These are phyloP conservation scores for Endocalyx cinctus DNA, from an alignment of 2,329 filamentous ascomycete genomes.

Conservation along the genomic window DNA sequence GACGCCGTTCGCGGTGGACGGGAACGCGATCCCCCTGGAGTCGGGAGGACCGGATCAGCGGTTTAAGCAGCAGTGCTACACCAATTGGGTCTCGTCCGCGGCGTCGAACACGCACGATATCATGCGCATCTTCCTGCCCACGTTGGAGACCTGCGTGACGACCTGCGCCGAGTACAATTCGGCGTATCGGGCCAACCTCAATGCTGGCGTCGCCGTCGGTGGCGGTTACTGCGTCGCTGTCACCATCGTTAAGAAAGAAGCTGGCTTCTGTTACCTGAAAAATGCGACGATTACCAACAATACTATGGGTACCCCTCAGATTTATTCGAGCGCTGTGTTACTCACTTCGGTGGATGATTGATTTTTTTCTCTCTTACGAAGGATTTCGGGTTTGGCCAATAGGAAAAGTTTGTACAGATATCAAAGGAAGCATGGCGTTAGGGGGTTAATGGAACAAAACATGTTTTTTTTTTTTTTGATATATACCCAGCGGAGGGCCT, in stretches of 20 bases:
- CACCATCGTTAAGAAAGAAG: slow-evolving; percentile 16
- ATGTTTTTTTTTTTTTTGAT: too few species aligned
- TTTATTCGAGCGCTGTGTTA: slow-evolving; percentile 20
- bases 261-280: slow-evolving; percentile 23
- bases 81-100: slow-evolving; percentile 14
- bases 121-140: slow-evolving; percentile 18
- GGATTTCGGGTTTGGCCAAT: neutral
- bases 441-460: too few species aligned
- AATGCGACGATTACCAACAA: slow-evolving; percentile 19
- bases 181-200: slow-evolving; percentile 16
- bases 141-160: slow-evolving; percentile 21
- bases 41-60: slow-evolving; percentile 11
- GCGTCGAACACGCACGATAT: slow-evolving; percentile 16
- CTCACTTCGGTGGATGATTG: slow-evolving; percentile 12
- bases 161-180: slow-evolving; percentile 22
- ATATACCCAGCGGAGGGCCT: too few species aligned
- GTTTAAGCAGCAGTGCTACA: slow-evolving; percentile 20
- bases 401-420: too few species aligned
- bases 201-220: slow-evolving; percentile 12
- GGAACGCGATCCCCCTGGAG: slow-evolving; percentile 15
- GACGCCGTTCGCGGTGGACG: slow-evolving; percentile 20
- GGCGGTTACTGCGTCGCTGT: slow-evolving; percentile 21
- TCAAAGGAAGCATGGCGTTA: too few species aligned
- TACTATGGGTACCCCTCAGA: slow-evolving; percentile 15
- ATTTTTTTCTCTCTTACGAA: neutral